Conservation (phyloP, 148 eudicot species). For the Nepenthes gracilis region DNA sequence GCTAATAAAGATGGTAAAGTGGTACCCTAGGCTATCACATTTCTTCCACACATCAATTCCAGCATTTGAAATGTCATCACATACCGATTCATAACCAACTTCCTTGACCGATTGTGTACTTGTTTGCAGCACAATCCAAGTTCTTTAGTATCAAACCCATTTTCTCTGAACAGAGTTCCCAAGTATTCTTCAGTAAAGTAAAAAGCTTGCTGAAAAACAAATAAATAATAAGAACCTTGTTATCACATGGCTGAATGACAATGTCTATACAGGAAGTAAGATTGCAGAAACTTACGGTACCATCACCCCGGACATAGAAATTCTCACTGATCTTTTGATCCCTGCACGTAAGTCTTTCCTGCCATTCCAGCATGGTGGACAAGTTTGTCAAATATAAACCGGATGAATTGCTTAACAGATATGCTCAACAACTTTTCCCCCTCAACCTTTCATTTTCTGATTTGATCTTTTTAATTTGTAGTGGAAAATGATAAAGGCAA, state of each 20-base stretch:
- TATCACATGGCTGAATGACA: slow-evolving; percentile 4
- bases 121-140: slow-evolving; percentile 73
- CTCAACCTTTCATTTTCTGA: not conserved
- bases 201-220: slow-evolving; percentile 65
- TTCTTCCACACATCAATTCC: too few relatives aligned
- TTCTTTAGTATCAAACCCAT: slow-evolving; percentile 63
- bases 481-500: too few relatives aligned
- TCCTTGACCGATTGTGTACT: slow-evolving; percentile 89
- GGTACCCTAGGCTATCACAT: too few relatives aligned
- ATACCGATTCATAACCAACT: slow-evolving; percentile 91
- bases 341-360: slow-evolving; percentile 85
- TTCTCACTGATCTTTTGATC: slow-evolving; percentile 96
- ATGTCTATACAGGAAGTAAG: slow-evolving; percentile 4
- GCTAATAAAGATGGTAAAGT: too few relatives aligned
- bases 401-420: not conserved
- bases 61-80: slow-evolving; percentile 4
- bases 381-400: slow-evolving; percentile 3
- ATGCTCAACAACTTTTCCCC: not conserved
- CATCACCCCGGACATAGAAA: slow-evolving; percentile 97
- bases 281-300: slow-evolving; percentile 55
- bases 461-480: not conserved
- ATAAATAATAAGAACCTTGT: slow-evolving; percentile 3
- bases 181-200: slow-evolving; percentile 88
- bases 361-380: slow-evolving; percentile 8
- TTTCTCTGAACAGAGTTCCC: slow-evolving; percentile 43